Evolutionary conservation across 176 grass and related monocot species (phyloP), one percentile per base, ranked within the genome.

Genomic region (Lolium perenne): DNA sequence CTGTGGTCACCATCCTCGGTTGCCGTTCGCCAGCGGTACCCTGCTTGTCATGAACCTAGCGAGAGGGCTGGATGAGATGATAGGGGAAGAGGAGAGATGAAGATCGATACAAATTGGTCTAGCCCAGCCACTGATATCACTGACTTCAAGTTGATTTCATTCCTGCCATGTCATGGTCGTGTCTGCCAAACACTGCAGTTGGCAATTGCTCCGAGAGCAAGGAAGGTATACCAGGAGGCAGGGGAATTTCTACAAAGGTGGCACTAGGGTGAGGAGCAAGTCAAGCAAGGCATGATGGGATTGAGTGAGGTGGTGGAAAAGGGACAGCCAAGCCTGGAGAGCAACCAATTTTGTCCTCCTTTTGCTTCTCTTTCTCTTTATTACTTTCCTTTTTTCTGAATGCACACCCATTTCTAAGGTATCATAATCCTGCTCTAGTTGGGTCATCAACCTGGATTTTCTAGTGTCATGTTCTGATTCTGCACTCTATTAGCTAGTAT

Each of bases 301-400:
- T 75, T 75, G 72, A 53, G 72, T 75, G 72, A 53, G 72, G 72
- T 50, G 23, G 7, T 75, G 72, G 46, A 75, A 8, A 53, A 75
- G 22, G 72, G 72, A 17, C 14, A 29, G 23, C 7, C 21, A 0
- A 14, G 22, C 72, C 47, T 25, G 48, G 72, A 51, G 14, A 25
- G 29, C 72, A 2, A 29, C 72, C 23, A 49, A 75, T 17, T 32
- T 51, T 1, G 14, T 75, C 38, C 10, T 48, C 20, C 40, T 47
- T 3, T 16, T 29, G 2, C 21, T 26, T 26, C 70, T 23, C 41
- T 46, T 74, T 25, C 62, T 16, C 57, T 60, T 71, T 71, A 46
- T 22, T 41, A 9, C 9, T 46, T 46, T 46, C 45, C 45, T 46
- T 41, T 41, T 41, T 29, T 29, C 22, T 25, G 21, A 51, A 74